Conservation (phyloP, 2,329 filamentous ascomycete genomes). For the Apiospora kogelbergensis region DNA sequence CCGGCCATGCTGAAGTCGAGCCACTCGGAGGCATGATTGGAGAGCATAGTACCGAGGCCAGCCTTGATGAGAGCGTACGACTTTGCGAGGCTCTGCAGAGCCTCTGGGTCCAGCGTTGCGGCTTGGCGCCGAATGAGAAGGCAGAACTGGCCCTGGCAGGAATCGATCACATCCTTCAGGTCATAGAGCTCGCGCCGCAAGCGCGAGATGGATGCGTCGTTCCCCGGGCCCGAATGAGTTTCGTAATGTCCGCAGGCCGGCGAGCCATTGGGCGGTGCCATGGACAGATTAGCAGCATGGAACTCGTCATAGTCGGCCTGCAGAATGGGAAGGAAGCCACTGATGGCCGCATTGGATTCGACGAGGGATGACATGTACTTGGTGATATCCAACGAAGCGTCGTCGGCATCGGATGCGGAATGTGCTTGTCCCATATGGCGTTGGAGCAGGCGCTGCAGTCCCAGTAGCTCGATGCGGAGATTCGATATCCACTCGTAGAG, state of each 20-base stretch:
- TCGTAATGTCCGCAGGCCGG: background rate
- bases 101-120: background rate
- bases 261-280: background rate
- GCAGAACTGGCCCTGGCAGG: slow-evolving; percentile 18
- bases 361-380: slow-evolving; percentile 12
- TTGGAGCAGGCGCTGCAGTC: slow-evolving; percentile 15
- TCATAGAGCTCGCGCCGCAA: slow-evolving; percentile 23
- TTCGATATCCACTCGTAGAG: slow-evolving; percentile 21
- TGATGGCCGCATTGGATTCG: slow-evolving; percentile 18
- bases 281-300: slow-evolving; percentile 12
- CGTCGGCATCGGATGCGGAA: background rate
- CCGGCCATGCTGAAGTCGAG: slow-evolving; percentile 19
- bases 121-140: slow-evolving; percentile 7
- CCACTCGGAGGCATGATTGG: slow-evolving; percentile 25
- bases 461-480: slow-evolving; percentile 19
- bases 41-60: slow-evolving; percentile 20
- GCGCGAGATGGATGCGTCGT: slow-evolving; percentile 11
- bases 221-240: background rate
- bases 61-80: slow-evolving; percentile 20
- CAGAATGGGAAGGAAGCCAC: slow-evolving; percentile 21
- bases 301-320: slow-evolving; percentile 24
- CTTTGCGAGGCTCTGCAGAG: background rate
- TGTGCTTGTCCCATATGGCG: background rate
- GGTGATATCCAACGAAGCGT: background rate
- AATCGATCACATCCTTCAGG: slow-evolving; percentile 24